These are phyloP conservation scores for Lactarius vividus DNA, from an alignment of 768 basidiomycete genomes.

Conservation along the genomic window DNA sequence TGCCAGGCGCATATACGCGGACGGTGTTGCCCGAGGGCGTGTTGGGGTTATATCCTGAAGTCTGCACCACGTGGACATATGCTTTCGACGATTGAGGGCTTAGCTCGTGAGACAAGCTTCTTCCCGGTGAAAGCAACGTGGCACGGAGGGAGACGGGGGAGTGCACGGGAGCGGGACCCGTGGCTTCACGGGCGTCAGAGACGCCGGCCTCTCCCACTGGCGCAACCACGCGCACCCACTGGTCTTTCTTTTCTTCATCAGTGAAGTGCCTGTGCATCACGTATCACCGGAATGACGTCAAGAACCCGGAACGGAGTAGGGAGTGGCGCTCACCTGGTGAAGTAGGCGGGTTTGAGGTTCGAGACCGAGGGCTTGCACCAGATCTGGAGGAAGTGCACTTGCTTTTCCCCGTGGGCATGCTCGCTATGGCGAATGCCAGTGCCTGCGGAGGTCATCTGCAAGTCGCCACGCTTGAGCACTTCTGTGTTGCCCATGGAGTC, in stretches of 20 bases:
- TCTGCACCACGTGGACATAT: constrained; percentile 86
- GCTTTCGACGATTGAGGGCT: constrained; percentile 45
- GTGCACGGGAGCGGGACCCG: constrained; percentile 81
- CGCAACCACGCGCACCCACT: constrained; percentile 72
- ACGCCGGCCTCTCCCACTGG: constrained; percentile 63
- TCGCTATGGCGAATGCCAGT: constrained; percentile 88
- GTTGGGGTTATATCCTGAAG: constrained; percentile 70
- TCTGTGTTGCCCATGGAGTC: constrained; percentile 93
- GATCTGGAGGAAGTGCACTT: constrained; percentile 66
- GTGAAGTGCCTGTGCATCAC: constrained; percentile 57
- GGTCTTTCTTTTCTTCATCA: constrained; percentile 77
- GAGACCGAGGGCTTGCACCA: constrained; percentile 53
- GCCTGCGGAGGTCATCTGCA: constrained; percentile 91
- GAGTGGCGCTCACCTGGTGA: constrained; percentile 52
- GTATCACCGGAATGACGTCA: not conserved
- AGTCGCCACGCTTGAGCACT: constrained; percentile 80
- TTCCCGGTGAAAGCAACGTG: constrained; percentile 58
- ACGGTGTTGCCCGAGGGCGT: constrained; percentile 58
- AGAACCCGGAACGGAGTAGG: not conserved
- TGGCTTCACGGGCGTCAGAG: constrained; percentile 54
- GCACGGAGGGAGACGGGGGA: constrained; percentile 70
- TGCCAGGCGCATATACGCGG: constrained; percentile 43
- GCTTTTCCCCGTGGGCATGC: constrained; percentile 48
- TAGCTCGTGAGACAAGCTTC: constrained; percentile 46
- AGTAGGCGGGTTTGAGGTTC: constrained; percentile 73